Evolutionary conservation across 1,284 basidiomycete genomes (phyloP), one percentile per base, ranked within the genome.

Genomic region (Pyrrhoderma noxium): DNA sequence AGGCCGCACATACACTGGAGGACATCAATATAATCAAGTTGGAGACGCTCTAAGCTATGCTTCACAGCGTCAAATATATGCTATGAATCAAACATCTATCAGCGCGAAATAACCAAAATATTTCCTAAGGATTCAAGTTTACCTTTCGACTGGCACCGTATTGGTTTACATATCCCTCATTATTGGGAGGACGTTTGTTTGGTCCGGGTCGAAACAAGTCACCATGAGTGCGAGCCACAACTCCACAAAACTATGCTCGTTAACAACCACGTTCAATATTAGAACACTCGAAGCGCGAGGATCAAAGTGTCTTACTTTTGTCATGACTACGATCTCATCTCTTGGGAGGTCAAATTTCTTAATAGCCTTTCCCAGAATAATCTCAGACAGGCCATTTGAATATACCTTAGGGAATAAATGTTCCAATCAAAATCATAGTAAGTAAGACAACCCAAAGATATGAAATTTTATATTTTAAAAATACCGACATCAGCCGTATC

Each of bases 331-430:
- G 21, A 90, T 79, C 58, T 85, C 80, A 19, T 83, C 80, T 8
- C 89, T 77, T 14, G 85, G 85, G 14, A 92, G 71, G 23, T 82
- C 67, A 55, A 79, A 72, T 57, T 83, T 61, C 60, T 84, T 86
- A 67, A 93, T 84, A 1, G 86, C 89, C 57, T 85, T 84, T 3
- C 90, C 89, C 35, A 92, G 73, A 55, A 89, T 78, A 22, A 76
- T 62, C 64, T 93, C 90, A 1, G 80, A 84, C n/a, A 72, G 65
- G 3, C 87, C 88, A 57, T 82, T 80, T 1, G 79, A 82, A 62
- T 90, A 90, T 2, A 72, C 67, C 50, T 14, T 11, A 31, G 27
- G 27, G 11, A 31, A 31, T 11, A n/a, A n/a, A n/a, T 65, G 63
- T 63, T 11, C 45, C 40, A 42, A 13, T 2, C 23, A 13, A 19